Percentiles rank a stretch among this genome's conserved stretches.
phyloP scores from a whole-genome alignment of 257 asterid species.

The Scutellaria baicalensis region DNA sequence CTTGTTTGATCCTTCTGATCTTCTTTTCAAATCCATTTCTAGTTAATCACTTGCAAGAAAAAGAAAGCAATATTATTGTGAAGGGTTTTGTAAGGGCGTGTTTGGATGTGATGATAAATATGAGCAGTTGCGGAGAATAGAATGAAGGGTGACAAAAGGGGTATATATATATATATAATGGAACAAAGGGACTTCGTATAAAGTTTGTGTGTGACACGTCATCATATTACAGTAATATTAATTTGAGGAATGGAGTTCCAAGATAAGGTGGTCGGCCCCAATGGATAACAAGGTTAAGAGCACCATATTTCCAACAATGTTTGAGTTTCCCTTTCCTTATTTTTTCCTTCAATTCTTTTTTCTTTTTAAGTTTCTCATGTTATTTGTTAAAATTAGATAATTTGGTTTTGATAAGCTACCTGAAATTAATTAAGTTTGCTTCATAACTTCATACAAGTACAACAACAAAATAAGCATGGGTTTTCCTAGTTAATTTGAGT shows the following conservation, averaged over 20 bases:
- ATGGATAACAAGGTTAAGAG: constrained; percentile 4
- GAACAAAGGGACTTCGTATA: not conserved
- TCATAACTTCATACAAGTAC: no score
- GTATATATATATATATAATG: constrained; percentile 15
- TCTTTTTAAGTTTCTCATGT: not conserved
- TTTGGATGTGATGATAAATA: not conserved
- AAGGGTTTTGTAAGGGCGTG: not conserved
- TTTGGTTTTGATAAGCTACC: no score
- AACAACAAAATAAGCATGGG: no score
- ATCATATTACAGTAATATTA: not conserved
- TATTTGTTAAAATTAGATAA: not conserved
- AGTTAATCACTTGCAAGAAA: no score
- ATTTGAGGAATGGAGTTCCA: constrained; percentile 4
- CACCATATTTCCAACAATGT: constrained; percentile 13
- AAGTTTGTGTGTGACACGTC: constrained; percentile 16
- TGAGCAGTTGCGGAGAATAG: not conserved
- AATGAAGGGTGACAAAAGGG: not conserved
- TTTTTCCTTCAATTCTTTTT: not conserved
- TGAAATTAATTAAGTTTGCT: no score
- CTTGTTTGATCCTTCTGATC: constrained; percentile 32
- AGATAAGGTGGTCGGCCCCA: constrained; percentile 30
- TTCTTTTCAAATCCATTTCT: constrained; percentile 5
- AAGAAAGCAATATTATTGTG: no score
- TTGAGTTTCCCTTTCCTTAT: not conserved
- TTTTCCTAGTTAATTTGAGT: no score